A percentile compares a stretch with the other conserved stretches of the same genome.
phyloP scores from a whole-genome alignment of 1,284 basidiomycete genomes.

The Agaricales sp. region DNA sequence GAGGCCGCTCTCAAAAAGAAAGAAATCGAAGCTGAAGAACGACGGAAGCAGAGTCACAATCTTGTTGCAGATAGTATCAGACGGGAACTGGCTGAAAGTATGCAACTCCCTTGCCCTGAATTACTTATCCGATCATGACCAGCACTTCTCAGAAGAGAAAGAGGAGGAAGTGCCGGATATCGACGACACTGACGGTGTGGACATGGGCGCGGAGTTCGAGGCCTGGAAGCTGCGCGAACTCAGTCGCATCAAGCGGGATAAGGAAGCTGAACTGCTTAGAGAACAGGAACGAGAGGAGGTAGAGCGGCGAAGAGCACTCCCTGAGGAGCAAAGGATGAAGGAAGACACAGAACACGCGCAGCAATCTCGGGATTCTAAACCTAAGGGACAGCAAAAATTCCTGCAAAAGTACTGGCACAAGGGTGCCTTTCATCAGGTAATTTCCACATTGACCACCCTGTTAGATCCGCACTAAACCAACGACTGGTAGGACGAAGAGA shows the following conservation, averaged over 20 bases:
- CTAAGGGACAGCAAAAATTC: conserved; percentile 85
- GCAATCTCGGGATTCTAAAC: conserved; percentile 71
- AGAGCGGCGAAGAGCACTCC: conserved; percentile 82
- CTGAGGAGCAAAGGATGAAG: conserved; percentile 82
- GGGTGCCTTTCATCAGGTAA: conserved; percentile 92
- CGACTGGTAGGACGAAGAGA: conserved; percentile 67
- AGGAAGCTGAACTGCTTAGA: conserved; percentile 67
- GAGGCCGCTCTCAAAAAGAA: conserved; percentile 42
- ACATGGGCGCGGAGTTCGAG: conserved; percentile 88
- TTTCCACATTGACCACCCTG: neutral
- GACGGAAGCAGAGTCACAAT: conserved; percentile 73
- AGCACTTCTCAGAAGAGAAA: conserved; percentile 62
- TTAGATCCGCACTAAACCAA: neutral
- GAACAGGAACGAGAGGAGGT: conserved; percentile 86
- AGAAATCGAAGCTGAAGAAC: conserved; percentile 62
- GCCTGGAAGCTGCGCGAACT: conserved; percentile 94
- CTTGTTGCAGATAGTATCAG: conserved; percentile 83
- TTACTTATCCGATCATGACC: conserved; percentile 2
- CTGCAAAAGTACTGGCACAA: conserved; percentile 99
- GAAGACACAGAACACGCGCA: conserved; percentile 87
- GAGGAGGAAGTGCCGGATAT: conserved; percentile 77
- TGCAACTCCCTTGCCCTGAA: conserved; percentile 15
- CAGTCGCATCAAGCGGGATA: conserved; percentile 83
- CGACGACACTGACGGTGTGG: conserved; percentile 91
- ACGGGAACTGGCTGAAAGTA: conserved; percentile 77